Percentiles rank a stretch among this genome's conserved stretches.
These are phyloP conservation scores for Cercospora zeae-maydis DNA, from an alignment of 2,329 filamentous ascomycete species.

Conservation along the genomic window DNA sequence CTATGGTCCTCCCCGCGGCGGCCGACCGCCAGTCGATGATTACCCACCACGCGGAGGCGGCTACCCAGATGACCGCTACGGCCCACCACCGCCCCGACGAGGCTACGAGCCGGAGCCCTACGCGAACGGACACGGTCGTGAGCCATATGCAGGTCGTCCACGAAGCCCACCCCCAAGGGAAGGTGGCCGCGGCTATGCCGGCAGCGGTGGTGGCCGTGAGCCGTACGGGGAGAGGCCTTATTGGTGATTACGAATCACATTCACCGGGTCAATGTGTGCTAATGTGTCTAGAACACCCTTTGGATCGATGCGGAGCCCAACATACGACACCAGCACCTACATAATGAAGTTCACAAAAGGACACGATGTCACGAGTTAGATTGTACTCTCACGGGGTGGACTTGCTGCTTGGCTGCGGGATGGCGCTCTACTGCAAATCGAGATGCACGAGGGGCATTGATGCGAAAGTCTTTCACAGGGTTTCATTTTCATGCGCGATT, in stretches of 20 bases:
- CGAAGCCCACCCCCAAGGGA: constrained; percentile 49
- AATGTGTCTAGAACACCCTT: constrained; percentile 12
- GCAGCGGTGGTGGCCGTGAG: neutral
- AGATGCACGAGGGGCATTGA: constrained; percentile 4
- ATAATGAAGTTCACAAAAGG: neutral
- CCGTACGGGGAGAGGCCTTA: constrained; percentile 30
- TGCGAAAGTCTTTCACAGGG: neutral
- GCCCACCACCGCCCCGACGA: constrained; percentile 37
- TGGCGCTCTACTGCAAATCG: neutral
- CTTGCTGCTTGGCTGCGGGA: neutral
- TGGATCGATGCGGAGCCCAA: constrained; percentile 9
- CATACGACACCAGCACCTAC: constrained; percentile 14
- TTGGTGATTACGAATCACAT: constrained; percentile 30
- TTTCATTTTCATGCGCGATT: constrained; percentile 1
- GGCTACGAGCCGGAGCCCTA: constrained; percentile 59
- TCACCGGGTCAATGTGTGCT: constrained; percentile 20
- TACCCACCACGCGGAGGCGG: constrained; percentile 55
- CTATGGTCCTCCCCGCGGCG: constrained; percentile 62
- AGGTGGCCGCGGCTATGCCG: constrained; percentile 30
- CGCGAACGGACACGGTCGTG: constrained; percentile 53
- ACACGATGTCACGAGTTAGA: constrained; percentile 8
- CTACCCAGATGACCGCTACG: constrained; percentile 73
- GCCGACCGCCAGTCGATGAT: constrained; percentile 72
- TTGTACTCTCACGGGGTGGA: constrained; percentile 12
- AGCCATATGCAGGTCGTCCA: constrained; percentile 46